Percentiles rank a stretch among this genome's conserved stretches.
Evolutionary conservation across 441 rosid genomes (phyloP).

Genomic region (Croton laevigatus): DNA sequence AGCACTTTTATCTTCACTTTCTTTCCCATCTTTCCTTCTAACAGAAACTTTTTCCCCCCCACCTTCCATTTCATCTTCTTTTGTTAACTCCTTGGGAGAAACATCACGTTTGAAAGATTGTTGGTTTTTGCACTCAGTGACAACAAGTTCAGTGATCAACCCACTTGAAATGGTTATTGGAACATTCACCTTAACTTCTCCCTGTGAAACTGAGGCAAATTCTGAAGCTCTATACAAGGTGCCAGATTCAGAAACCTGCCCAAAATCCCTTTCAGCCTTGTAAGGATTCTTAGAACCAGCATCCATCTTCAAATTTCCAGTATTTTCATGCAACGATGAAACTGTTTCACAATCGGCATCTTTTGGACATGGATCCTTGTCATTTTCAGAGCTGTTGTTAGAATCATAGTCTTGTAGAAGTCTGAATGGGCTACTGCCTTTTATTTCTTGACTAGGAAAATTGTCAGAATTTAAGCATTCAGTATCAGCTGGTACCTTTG

Average conservation of each 20-base stretch:
- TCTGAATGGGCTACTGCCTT: slow-evolving; percentile 43
- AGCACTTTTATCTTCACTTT: slow-evolving; percentile 25
- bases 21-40: slow-evolving; percentile 29
- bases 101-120: slow-evolving; percentile 18
- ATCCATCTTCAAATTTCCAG: slow-evolving; percentile 23
- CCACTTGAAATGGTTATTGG: slow-evolving; percentile 21
- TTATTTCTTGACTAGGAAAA: slow-evolving; percentile 19
- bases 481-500: slow-evolving; percentile 22
- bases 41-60: slow-evolving; percentile 15
- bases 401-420: slow-evolving; percentile 50
- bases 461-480: slow-evolving; percentile 21
- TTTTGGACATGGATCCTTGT: slow-evolving; percentile 19
- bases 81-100: slow-evolving; percentile 24
- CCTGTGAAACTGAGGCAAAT: slow-evolving; percentile 14
- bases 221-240: slow-evolving; percentile 11
- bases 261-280: slow-evolving; percentile 25
- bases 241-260: slow-evolving; percentile 20
- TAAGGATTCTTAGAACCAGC: slow-evolving; percentile 5
- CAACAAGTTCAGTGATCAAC: slow-evolving; percentile 19
- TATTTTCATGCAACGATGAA: slow-evolving; percentile 15
- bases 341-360: slow-evolving; percentile 14
- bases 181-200: slow-evolving; percentile 21
- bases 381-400: slow-evolving; percentile 41
- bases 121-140: slow-evolving; percentile 19
- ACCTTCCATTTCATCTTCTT: slow-evolving; percentile 25